Conservation (phyloP, 306 rosid genomes). For the peach (Prunus persica) region Prunus_persica_NCBIv2 NC_034015.1:13310001-13310500, state of each 20-base stretch:
- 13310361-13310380: slow-evolving; percentile 41
- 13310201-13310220: slow-evolving; percentile 64
- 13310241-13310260: slow-evolving; percentile 56
- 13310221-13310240: slow-evolving; percentile 41
- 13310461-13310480: slow-evolving; percentile 43
- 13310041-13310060: slow-evolving; percentile 53
- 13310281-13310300: slow-evolving; percentile 62
- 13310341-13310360: slow-evolving; percentile 43
- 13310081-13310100: slow-evolving; percentile 71
- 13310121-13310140: slow-evolving; percentile 50
- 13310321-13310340: slow-evolving; percentile 49
- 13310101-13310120: slow-evolving; percentile 55
- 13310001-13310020: slow-evolving; percentile 75
- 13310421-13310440: slow-evolving; percentile 40
- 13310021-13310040: slow-evolving; percentile 55
- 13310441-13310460: slow-evolving; percentile 53
- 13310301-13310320: slow-evolving; percentile 65
- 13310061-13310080: slow-evolving; percentile 47
- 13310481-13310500: slow-evolving; percentile 45
- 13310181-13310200: slow-evolving; percentile 58
- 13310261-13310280: slow-evolving; percentile 45
- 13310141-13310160: slow-evolving; percentile 45
- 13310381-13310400: slow-evolving; percentile 51
- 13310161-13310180: slow-evolving; percentile 48
- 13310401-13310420: slow-evolving; percentile 62